Evolutionary conservation across 768 basidiomycete genomes (phyloP).

Genomic region (Hygrocybe punicea): DNA sequence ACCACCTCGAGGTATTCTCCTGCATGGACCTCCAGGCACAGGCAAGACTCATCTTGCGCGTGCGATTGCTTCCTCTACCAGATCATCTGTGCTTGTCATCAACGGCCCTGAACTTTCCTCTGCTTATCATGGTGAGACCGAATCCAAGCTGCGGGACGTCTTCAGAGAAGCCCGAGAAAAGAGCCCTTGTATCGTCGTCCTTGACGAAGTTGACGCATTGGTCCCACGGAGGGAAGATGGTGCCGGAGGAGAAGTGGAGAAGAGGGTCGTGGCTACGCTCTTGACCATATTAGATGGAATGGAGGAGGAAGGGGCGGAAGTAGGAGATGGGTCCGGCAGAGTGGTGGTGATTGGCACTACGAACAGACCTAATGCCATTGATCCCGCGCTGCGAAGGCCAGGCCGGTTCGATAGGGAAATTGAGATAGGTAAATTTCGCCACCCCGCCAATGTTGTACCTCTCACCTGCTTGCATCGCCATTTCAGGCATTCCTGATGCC

Average conservation of each 20-base stretch:
- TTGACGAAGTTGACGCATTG: slow-evolving; percentile 95
- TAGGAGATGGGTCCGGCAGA: slow-evolving; percentile 34
- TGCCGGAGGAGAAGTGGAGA: slow-evolving; percentile 92
- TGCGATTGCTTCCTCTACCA: slow-evolving; percentile 85
- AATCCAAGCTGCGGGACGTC: slow-evolving; percentile 82
- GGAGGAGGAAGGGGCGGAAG: slow-evolving; percentile 46
- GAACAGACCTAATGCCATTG: slow-evolving; percentile 92
- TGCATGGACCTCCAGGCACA: slow-evolving; percentile 95
- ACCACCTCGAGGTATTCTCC: slow-evolving; percentile 91
- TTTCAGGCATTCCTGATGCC: slow-evolving; percentile 80
- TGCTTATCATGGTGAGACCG: slow-evolving; percentile 96
- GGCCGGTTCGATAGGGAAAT: slow-evolving; percentile 94
- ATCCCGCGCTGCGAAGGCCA: slow-evolving; percentile 85
- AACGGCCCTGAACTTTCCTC: slow-evolving; percentile 95
- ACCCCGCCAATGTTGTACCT: slow-evolving; percentile 2
- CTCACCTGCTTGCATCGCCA: background rate
- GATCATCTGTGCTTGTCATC: slow-evolving; percentile 84
- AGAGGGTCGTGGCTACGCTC: slow-evolving; percentile 91
- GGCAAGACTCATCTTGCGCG: slow-evolving; percentile 97
- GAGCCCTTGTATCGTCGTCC: slow-evolving; percentile 88
- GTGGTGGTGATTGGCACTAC: slow-evolving; percentile 97
- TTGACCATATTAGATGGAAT: slow-evolving; percentile 94
- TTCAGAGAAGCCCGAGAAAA: slow-evolving; percentile 79
- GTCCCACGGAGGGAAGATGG: slow-evolving; percentile 88
- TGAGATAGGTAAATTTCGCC: slow-evolving; percentile 68